These are phyloP conservation scores for Phylloporus arenicola DNA, from an alignment of 768 basidiomycete genomes.

Conservation along the genomic window DNA sequence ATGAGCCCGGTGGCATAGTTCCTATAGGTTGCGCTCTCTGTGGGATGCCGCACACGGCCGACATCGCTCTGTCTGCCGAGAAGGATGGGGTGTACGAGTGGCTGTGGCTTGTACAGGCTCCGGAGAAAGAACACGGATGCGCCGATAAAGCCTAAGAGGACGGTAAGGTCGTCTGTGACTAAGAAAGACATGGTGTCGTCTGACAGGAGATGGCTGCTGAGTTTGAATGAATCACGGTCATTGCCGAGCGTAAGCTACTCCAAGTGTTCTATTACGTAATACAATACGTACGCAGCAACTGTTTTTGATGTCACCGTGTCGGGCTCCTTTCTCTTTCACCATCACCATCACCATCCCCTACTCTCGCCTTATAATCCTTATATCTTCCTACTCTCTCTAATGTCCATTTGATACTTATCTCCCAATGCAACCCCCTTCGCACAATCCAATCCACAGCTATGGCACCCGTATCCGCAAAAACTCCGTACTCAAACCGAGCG, in stretches of 20 bases:
- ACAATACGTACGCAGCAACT: constrained; percentile 27
- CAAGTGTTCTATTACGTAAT: constrained; percentile 20
- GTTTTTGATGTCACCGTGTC: constrained; percentile 28
- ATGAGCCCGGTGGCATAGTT: constrained; percentile 83
- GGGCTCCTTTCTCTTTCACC: constrained; percentile 27
- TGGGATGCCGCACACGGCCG: constrained; percentile 69
- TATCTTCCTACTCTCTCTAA: constrained; percentile 16
- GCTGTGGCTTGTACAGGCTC: constrained; percentile 75
- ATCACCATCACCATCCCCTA: constrained; percentile 19
- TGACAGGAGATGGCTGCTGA: neutral
- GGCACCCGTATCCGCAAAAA: constrained; percentile 52
- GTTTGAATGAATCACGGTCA: neutral
- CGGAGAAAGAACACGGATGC: constrained; percentile 73
- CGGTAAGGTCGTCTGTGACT: constrained; percentile 73
- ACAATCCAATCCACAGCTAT: constrained; percentile 35
- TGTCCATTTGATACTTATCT: constrained; percentile 18
- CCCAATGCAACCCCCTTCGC: constrained; percentile 9
- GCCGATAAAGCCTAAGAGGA: constrained; percentile 68
- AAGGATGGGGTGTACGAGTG: constrained; percentile 89
- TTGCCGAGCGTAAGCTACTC: too few relatives aligned
- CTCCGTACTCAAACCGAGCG: constrained; percentile 46
- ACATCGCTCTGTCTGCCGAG: constrained; percentile 91
- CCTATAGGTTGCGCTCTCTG: constrained; percentile 84
- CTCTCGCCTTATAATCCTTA: neutral
- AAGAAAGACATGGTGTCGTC: constrained; percentile 37